These are phyloP conservation scores for Sporopachydermia lactativora DNA, from an alignment of 805 yeast genomes.

Conservation along the genomic window DNA sequence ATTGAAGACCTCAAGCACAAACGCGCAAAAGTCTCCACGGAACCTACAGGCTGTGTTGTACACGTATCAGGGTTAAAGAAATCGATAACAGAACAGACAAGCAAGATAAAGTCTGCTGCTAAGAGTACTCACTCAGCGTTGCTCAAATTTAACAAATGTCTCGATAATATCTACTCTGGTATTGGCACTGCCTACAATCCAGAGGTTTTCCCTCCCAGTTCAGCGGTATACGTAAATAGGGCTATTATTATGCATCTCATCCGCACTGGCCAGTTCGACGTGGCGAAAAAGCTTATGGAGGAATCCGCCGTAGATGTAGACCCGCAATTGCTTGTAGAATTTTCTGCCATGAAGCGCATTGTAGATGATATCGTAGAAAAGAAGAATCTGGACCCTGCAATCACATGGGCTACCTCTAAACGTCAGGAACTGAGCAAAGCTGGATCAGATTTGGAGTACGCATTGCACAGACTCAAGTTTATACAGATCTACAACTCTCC, in stretches of 20 bases:
- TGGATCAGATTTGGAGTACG: slow-evolving; percentile 32
- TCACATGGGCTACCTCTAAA: slow-evolving; percentile 29
- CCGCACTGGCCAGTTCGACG: slow-evolving; percentile 30
- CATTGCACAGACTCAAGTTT: slow-evolving; percentile 29
- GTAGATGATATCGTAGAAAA: slow-evolving; percentile 20
- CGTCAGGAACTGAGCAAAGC: slow-evolving; percentile 16
- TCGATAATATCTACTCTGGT: neutral
- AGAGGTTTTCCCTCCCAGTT: neutral
- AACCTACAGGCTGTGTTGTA: neutral
- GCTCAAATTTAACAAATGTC: neutral
- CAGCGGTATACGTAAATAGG: slow-evolving; percentile 16
- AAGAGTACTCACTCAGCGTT: neutral
- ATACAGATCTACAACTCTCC: slow-evolving; percentile 17
- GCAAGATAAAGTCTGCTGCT: neutral
- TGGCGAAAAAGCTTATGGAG: slow-evolving; percentile 19
- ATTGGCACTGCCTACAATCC: neutral
- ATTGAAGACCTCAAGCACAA: neutral
- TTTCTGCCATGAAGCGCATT: slow-evolving; percentile 29
- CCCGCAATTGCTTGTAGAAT: slow-evolving; percentile 20
- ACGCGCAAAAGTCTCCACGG: neutral
- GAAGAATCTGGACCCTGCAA: slow-evolving; percentile 29
- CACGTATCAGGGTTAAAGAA: neutral
- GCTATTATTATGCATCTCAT: slow-evolving; percentile 33
- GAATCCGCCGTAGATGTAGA: slow-evolving; percentile 20
- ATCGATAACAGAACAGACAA: neutral